phyloP scores from a whole-genome alignment of 192 early-diverging fungal genomes.

The Rhizophagus sp. region DNA sequence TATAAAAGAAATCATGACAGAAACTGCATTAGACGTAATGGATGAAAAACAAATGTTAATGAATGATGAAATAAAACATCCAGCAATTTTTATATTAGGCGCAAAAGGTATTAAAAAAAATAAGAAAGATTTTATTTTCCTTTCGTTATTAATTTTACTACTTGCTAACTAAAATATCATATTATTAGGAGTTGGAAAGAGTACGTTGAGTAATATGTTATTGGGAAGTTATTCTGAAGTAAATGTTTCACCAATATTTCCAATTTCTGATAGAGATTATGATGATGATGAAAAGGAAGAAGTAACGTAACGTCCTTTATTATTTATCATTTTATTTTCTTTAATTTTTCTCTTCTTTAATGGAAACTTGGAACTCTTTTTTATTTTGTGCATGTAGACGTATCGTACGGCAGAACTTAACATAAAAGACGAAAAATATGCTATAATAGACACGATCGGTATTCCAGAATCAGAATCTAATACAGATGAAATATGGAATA shows the following conservation, averaged over 20 bases:
- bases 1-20: too few species aligned
- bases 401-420: not conserved
- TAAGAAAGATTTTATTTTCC: too few species aligned
- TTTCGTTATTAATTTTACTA: too few species aligned
- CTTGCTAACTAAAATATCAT: too few species aligned
- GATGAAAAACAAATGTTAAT: too few species aligned
- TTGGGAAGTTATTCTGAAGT: not conserved
- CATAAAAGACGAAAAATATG: not conserved
- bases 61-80: too few species aligned
- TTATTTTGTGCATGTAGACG: not conserved
- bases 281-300: not conserved
- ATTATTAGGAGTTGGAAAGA: too few species aligned
- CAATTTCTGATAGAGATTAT: not conserved
- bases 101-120: too few species aligned
- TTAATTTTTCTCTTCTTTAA: not conserved
- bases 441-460: not conserved
- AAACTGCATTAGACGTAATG: too few species aligned
- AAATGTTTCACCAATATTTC: not conserved
- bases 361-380: not conserved
- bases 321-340: not conserved
- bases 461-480: not conserved
- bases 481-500: not conserved
- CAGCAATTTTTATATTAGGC: too few species aligned
- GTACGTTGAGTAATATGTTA: not conserved
- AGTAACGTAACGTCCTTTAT: not conserved